Evolutionary conservation across 1,284 basidiomycete species (phyloP).

Genomic region (Amylostereum areolatum): DNA sequence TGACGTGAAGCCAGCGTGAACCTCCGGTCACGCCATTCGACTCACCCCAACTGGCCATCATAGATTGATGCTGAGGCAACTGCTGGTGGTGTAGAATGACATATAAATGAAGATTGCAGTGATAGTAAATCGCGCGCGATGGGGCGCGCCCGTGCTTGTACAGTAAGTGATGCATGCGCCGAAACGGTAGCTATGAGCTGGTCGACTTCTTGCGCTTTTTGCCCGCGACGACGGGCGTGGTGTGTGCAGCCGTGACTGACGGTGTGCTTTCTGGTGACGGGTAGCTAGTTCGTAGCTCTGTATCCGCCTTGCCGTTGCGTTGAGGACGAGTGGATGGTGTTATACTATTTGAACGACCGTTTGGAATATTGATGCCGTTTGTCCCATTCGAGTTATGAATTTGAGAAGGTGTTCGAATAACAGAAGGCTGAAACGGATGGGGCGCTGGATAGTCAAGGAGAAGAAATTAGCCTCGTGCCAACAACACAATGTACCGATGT

Average conservation of each 20-base stretch:
- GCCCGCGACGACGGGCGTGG: constrained; percentile 22
- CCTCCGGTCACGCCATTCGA: too few relatives aligned
- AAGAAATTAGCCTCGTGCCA: too few relatives aligned
- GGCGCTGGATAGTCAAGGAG: too few relatives aligned
- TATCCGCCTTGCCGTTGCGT: too few relatives aligned
- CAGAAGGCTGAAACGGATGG: neutral
- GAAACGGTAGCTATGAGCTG: constrained; percentile 13
- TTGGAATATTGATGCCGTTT: constrained; percentile 19
- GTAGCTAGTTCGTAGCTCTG: neutral
- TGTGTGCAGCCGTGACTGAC: constrained; percentile 8
- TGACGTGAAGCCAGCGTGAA: too few relatives aligned
- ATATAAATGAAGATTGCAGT: constrained; percentile 11
- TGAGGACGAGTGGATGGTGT: too few relatives aligned
- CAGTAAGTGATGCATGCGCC: constrained; percentile 6
- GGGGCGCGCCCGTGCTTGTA: too few relatives aligned
- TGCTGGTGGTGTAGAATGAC: constrained; percentile 5
- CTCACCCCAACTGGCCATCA: too few relatives aligned
- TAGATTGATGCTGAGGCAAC: constrained; percentile 1
- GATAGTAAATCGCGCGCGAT: too few relatives aligned
- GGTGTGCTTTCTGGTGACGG: constrained; percentile 14
- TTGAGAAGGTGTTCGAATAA: constrained; percentile 10
- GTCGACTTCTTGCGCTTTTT: constrained; percentile 33
- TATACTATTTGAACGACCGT: too few relatives aligned
- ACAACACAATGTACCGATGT: too few relatives aligned
- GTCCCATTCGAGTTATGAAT: constrained; percentile 4